Evolutionary conservation across 192 early-diverging fungal species (phyloP), one percentile per base, ranked within the genome.

Genomic region (Backusella westeae): DNA sequence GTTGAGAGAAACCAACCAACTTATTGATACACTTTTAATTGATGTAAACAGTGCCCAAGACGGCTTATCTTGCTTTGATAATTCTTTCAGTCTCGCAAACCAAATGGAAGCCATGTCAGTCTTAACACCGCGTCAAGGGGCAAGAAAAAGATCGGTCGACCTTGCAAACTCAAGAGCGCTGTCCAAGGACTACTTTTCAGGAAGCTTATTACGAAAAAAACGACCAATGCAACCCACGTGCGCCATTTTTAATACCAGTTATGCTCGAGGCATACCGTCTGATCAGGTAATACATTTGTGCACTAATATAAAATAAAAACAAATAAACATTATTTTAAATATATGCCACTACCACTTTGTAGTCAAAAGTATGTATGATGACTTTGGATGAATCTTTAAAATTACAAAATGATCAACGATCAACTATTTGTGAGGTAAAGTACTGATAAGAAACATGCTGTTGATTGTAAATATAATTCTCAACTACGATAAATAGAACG

Each of bases 111-210:
- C 34, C 17, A 59, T 67, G 70, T 44, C 12, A 52, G 65, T 66
- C 26, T 34, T 71, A 15, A 77, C 63, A 42, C 76, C 59, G 34
- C 56, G 70, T 36, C 76, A 77, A 53, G 56, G 69, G 44, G 76
- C 70, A 26, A 56, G 76, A 67, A 71, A 72, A 32, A 69, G 71
- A 52, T 77, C 76, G 4, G 71, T 77, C 17, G 76, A 71, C 35
- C 63, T 72, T 65, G 76, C 76, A 17, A 77, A 77, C 32, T 32
- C 69, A 34, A 38, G 42, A 49, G 76, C 76, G n/a, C 49, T 29
- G 10, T 69, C 67, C n/a, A 77, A 67, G 19, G 35, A 73, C 10
- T 77, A 34, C 15, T 34, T 72, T n/a, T 72, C 76, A 19, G 49
- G 63, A 49, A 63, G 76, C 19, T 56, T 77, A 19, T 72, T 77